phyloP scores from a whole-genome alignment of 805 yeast species.

The Yamadazyma takamatsuzukensis region DNA sequence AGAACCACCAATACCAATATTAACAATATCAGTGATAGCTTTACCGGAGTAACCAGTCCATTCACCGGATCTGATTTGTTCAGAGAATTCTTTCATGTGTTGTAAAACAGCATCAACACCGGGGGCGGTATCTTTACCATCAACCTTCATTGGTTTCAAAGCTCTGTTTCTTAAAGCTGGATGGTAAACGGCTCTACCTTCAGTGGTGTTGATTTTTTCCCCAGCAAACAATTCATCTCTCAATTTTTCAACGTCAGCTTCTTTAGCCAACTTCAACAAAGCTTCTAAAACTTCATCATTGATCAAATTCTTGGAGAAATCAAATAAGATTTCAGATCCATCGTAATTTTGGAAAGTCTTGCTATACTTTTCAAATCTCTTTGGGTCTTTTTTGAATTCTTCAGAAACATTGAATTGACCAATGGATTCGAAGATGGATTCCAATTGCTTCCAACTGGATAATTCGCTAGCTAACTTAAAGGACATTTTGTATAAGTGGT shows the following conservation, averaged over 20 bases:
- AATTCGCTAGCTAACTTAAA: constrained; percentile 53
- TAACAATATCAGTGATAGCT: constrained; percentile 87
- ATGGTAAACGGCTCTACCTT: constrained; percentile 95
- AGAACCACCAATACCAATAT: constrained; percentile 98
- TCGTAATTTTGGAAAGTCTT: constrained; percentile 80
- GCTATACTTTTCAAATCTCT: constrained; percentile 73
- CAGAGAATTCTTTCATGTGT: constrained; percentile 96
- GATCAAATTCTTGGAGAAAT: constrained; percentile 91
- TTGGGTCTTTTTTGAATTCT: constrained; percentile 70
- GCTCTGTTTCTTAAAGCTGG: constrained; percentile 94
- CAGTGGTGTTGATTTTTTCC: constrained; percentile 91
- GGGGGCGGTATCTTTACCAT: constrained; percentile 83
- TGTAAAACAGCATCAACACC: constrained; percentile 88
- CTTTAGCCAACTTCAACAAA: constrained; percentile 78
- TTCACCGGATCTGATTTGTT: constrained; percentile 81
- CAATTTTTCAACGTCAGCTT: constrained; percentile 81
- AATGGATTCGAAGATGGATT: constrained; percentile 60
- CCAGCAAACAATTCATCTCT: constrained; percentile 93
- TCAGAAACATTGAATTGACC: constrained; percentile 76
- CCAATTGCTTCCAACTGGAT: constrained; percentile 81
- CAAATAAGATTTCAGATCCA: constrained; percentile 85
- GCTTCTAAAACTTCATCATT: constrained; percentile 73
- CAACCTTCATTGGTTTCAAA: constrained; percentile 78
- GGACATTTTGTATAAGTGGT: constrained; percentile 6
- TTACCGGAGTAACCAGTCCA: constrained; percentile 98